Evolutionary conservation across 2,329 filamentous ascomycete species (phyloP).

Genomic region (Monosporascus sp.): DNA sequence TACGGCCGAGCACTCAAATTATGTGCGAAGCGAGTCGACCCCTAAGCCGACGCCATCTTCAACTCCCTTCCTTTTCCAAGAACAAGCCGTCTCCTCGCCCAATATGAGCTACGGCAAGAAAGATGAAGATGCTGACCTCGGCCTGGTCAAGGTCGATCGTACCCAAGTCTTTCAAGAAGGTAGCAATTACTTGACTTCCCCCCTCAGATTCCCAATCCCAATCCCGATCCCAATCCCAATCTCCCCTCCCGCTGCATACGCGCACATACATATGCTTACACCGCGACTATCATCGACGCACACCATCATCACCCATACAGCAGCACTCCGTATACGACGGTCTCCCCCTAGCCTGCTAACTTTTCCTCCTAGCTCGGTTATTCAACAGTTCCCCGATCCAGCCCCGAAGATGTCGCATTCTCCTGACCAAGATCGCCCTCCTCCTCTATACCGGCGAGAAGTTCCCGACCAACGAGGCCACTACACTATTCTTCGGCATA

Average conservation of each 20-base stretch:
- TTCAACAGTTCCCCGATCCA: slow-evolving; percentile 98
- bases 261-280: not conserved
- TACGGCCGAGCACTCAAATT: slow-evolving; percentile 15
- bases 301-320: slow-evolving; percentile 13
- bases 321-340: slow-evolving; percentile 1
- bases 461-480: slow-evolving; percentile 96
- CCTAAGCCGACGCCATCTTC: slow-evolving; percentile 21
- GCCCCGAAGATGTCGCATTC: slow-evolving; percentile 93
- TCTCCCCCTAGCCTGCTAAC: slow-evolving; percentile 31
- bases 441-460: slow-evolving; percentile 95
- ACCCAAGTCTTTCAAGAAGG: slow-evolving; percentile 99
- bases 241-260: not conserved
- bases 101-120: slow-evolving; percentile 98
- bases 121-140: slow-evolving; percentile 93
- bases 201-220: not conserved
- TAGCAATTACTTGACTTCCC: slow-evolving; percentile 39
- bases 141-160: slow-evolving; percentile 94
- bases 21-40: slow-evolving; percentile 14
- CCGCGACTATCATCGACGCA: not conserved
- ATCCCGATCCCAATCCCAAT: no score
- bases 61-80: slow-evolving; percentile 17
- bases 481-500: slow-evolving; percentile 96
- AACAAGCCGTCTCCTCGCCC: slow-evolving; percentile 31
- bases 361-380: slow-evolving; percentile 63
- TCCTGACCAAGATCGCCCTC: slow-evolving; percentile 94